phyloP scores from a whole-genome alignment of 139 green algal genomes.

The Chlamydomonas schloesseri region DNA sequence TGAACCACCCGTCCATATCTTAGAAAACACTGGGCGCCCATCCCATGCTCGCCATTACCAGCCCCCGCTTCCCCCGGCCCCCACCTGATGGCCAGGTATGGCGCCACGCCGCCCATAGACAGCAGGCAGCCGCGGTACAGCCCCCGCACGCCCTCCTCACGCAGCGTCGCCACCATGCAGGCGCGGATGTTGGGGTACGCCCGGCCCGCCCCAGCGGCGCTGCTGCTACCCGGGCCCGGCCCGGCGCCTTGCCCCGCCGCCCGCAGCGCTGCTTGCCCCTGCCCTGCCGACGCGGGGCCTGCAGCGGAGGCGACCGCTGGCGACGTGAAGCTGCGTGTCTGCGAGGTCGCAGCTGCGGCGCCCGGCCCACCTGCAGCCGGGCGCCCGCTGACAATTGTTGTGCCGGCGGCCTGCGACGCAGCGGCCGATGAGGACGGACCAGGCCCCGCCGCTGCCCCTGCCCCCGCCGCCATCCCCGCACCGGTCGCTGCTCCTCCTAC shows the following conservation, averaged over 20 bases:
- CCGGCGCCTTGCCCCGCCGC: too few species aligned
- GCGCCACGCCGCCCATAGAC: conserved; percentile 66
- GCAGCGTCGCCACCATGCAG: conserved; percentile 30
- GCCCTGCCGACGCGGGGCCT: too few species aligned
- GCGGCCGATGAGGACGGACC: neutral
- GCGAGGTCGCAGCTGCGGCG: neutral
- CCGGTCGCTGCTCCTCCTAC: neutral
- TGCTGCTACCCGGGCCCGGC: too few species aligned
- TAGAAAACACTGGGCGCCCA: too few species aligned
- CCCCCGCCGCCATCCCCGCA: neutral
- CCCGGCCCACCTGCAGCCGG: too few species aligned
- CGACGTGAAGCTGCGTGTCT: neutral
- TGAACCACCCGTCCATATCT: too few species aligned
- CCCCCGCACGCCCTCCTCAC: conserved; percentile 52
- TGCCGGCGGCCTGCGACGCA: too few species aligned
- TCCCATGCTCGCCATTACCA: too few species aligned
- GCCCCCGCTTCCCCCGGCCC: too few species aligned
- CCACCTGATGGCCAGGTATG: conserved; percentile 64
- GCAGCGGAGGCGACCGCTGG: too few species aligned
- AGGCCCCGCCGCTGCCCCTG: neutral
- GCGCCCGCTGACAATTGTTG: too few species aligned
- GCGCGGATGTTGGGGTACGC: conserved; percentile 50
- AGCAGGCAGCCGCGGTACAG: conserved; percentile 72
- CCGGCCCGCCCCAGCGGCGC: neutral
- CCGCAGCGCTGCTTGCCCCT: too few species aligned